Base-by-base conservation (phyloP, 768 basidiomycete genomes). In the Lentinus tigrinus region DNA sequence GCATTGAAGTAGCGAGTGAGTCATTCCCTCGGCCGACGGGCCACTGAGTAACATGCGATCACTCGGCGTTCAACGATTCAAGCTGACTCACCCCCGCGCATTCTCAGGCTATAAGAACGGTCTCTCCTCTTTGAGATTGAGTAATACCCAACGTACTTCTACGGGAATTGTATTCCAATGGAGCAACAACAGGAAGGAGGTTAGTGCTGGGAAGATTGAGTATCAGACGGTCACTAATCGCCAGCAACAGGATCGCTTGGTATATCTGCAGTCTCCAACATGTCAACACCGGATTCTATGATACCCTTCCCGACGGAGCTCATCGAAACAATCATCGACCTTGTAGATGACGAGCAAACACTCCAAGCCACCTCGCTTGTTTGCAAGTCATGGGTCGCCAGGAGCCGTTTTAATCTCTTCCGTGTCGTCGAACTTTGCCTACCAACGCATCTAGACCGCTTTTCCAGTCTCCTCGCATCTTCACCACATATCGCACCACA, bases 331-430 rank as follows among this genome's bases (percentile, higher is more conserved):
- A 54, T 58, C 11, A 57, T 64, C 16, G 63, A 64, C 54, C 52
- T 48, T n/a, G n/a, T 64, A 7, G 49, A 53, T 38, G 57, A 64
- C 49, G 57, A 61, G 19, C 36, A 47, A 6, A 43, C 63, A 4
- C 51, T 64, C 11, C 43, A 43, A 21, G 19, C 40, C 1, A 58
- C 60, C 1, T 61, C 57, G 1, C 36, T 60, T 6, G 60, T 59
- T 8, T 58, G 57, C 57, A 48, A 44, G 37, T 47, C 50, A 13
- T 64, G 60, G 60, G 34, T 64, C 1, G 26, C 60, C 4, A n/a
- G 56, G 5, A 61, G 60, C 28, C 56, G 53, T 2, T 49, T 59
- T 24, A 57, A 64, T 31, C 60, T 64, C 47, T 64, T 64, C 24
- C 58, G 55, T 19, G 34, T 27, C 11, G 36, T 63, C 40, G 54